Base-by-base conservation (phyloP, 2,329 filamentous ascomycete genomes). In the Xenoacremonium recifei region DNA sequence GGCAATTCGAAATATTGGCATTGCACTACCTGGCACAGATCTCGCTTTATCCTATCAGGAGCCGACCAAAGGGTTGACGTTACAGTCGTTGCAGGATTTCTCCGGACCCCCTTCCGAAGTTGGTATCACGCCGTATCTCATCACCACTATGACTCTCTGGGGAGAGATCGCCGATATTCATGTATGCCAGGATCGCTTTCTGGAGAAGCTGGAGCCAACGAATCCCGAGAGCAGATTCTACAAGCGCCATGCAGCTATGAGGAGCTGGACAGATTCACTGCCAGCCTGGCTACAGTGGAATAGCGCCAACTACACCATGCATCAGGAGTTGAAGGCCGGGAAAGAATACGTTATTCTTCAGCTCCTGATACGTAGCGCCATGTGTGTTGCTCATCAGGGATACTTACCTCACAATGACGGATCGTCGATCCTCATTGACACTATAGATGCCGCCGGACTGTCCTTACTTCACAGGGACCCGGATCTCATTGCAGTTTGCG, bases 371-470 rank as follows among this genome's bases (percentile, higher is more conserved):
- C 23, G 13, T 13, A 27, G 9, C 23, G 23, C 23, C 13, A 9
- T 27, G 9, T 27, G 23, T 13, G 23, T 9, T 7, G 23, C 23
- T 27, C 23, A 27, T 13, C 23, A 27, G 23, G 7, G 9, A 9
- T 27, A 27, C 21, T 34, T 56, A 13, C 53, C 53, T 4, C 53
- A 56, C 6, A 31, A 48, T 11, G 43, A 42, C 2, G 20, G 39
- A 1, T 54, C 43, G 20, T 49, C 53, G 1, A 43, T 41, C n/a
- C 35, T 54, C 7, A 25, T 49, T 6, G 37, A 53, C 19, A 34
- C 42, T 3, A 42, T 51, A 9, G 51, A 56, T 21, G 49, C 45
- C 3, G 49, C 53, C 16, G 53, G 53, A 4, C 42, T 42, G 40
- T 53, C 51, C 2, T 48, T 47, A 9, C 39, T 54, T n/a, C 39